phyloP scores from a whole-genome alignment of 768 basidiomycete species.

The Collybia nuda region DNA sequence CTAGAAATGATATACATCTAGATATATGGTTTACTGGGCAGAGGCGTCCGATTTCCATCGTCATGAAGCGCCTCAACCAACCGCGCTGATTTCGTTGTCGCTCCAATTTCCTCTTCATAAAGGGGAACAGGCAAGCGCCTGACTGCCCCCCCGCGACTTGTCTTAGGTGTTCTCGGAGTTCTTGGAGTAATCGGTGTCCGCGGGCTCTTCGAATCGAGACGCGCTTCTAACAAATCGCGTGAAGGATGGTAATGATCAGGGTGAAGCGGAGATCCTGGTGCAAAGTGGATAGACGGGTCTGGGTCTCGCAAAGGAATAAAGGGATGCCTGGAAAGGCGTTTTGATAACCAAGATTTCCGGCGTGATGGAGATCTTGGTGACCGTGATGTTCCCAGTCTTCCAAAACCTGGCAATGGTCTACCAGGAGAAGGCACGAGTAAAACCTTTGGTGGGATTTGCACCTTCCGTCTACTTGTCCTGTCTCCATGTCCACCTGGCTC shows the following conservation, averaged over 20 bases:
- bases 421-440: slow-evolving; percentile 21
- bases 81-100: slow-evolving; percentile 13
- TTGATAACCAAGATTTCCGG: slow-evolving; percentile 26
- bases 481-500: slow-evolving; percentile 9
- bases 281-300: slow-evolving; percentile 20
- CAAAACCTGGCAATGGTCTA: slow-evolving; percentile 20
- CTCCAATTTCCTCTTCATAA: slow-evolving; percentile 7
- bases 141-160: slow-evolving; percentile 2
- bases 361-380: slow-evolving; percentile 31
- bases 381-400: slow-evolving; percentile 17
- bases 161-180: slow-evolving; percentile 4
- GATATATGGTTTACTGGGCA: slow-evolving; percentile 14
- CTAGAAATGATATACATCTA: slow-evolving; percentile 11
- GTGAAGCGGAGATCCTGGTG: slow-evolving; percentile 18
- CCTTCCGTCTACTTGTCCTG: slow-evolving; percentile 6
- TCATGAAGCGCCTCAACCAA: slow-evolving; percentile 17
- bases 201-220: slow-evolving; percentile 13
- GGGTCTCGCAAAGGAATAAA: slow-evolving; percentile 36
- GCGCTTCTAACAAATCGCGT: slow-evolving; percentile 19
- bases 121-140: slow-evolving; percentile 9
- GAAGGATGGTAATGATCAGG: slow-evolving; percentile 18
- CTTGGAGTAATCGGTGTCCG: slow-evolving; percentile 11
- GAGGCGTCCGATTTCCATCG: slow-evolving; percentile 11
- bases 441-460: slow-evolving; percentile 20
- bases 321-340: slow-evolving; percentile 32